A percentile compares a stretch with the other conserved stretches of the same genome.
Conservation (phyloP, 176 grass and related monocot genomes). For the Ampelocalamus luodianensis region DNA sequence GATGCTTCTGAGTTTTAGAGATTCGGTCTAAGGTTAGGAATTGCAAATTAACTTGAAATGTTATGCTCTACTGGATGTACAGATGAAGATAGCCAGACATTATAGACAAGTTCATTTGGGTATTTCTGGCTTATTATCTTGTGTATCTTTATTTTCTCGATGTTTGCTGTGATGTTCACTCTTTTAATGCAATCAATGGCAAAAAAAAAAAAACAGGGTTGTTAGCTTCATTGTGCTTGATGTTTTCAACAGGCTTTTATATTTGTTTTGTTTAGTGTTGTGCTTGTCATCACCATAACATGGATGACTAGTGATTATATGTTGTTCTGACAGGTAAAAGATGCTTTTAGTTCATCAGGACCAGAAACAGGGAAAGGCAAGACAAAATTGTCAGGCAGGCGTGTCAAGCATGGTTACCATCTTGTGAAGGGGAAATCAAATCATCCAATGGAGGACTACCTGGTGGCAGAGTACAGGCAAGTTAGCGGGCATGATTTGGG, state of each 20-base stretch:
- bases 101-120: slow-evolving; percentile 12
- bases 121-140: slow-evolving; percentile 4
- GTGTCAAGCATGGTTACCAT: slow-evolving; percentile 82
- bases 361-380: slow-evolving; percentile 92
- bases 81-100: neutral
- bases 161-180: neutral
- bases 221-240: slow-evolving; percentile 4
- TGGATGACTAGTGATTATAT: slow-evolving; percentile 2
- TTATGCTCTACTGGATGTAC: neutral
- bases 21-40: neutral
- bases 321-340: slow-evolving; percentile 68
- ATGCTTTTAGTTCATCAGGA: slow-evolving; percentile 70
- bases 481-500: slow-evolving; percentile 67
- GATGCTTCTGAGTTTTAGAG: too few relatives aligned
- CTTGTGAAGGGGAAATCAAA: slow-evolving; percentile 90
- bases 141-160: neutral
- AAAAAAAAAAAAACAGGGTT: neutral
- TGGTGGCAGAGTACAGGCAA: slow-evolving; percentile 85
- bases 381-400: slow-evolving; percentile 72
- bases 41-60: slow-evolving; percentile 2
- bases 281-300: neutral
- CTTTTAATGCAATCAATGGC: neutral
- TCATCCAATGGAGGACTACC: slow-evolving; percentile 93
- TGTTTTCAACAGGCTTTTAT: slow-evolving; percentile 31
- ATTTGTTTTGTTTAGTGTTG: slow-evolving; percentile 16